phyloP scores from a whole-genome alignment of 2,329 filamentous ascomycete species.

The Sclerotinia glacialis region DNA sequence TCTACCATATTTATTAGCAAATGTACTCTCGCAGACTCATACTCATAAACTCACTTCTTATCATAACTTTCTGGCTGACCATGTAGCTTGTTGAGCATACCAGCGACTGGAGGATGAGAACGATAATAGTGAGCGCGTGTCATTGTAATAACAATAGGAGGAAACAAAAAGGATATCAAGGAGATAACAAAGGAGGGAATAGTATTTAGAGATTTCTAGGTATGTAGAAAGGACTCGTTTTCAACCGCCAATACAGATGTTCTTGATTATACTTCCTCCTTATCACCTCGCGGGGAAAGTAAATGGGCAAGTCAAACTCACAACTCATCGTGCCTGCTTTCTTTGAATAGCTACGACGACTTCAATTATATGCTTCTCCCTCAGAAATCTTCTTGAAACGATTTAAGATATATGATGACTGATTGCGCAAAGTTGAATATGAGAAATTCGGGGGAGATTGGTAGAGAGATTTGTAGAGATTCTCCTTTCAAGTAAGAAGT shows the following conservation, averaged over 20 bases:
- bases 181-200: neutral
- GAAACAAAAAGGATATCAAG: neutral
- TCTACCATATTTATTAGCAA: constrained; percentile 46
- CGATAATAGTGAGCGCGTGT: constrained; percentile 16
- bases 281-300: constrained; percentile 1
- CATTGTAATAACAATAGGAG: constrained; percentile 21
- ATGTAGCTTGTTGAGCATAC: constrained; percentile 92
- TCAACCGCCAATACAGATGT: constrained; percentile 8
- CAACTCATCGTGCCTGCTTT: constrained; percentile 39
- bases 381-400: neutral
- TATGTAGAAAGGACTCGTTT: constrained; percentile 1
- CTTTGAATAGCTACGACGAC: constrained; percentile 13
- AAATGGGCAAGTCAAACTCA: constrained; percentile 32
- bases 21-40: neutral
- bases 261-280: constrained; percentile 1
- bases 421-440: constrained; percentile 1
- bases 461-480: neutral
- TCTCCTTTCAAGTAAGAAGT: constrained; percentile 17
- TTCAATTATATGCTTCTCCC: constrained; percentile 22
- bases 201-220: neutral
- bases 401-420: neutral
- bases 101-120: constrained; percentile 58
- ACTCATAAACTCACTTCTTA: constrained; percentile 69
- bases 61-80: constrained; percentile 98
- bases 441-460: neutral